A percentile compares a stretch with the other conserved stretches of the same genome.
Conservation (phyloP, 2,329 filamentous ascomycete genomes). For the Ciborinia camelliae region DNA sequence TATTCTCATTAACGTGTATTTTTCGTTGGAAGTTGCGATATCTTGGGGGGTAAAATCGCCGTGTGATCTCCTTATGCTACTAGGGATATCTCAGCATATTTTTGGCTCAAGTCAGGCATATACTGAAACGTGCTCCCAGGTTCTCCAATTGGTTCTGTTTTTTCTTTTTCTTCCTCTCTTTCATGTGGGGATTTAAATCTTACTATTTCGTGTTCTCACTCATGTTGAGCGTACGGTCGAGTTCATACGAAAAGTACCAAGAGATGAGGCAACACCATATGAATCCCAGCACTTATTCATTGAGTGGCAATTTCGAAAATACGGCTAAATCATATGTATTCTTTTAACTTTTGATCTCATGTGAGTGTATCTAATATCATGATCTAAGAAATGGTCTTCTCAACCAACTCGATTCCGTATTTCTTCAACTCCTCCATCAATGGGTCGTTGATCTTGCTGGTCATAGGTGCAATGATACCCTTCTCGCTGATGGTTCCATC, state of each 20-base stretch:
- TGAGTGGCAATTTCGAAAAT: not conserved
- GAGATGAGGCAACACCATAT: not conserved
- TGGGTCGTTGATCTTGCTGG: conserved; percentile 64
- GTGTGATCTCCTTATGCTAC: not conserved
- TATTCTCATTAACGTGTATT: no score
- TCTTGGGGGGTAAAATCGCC: not conserved
- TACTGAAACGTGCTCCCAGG: not conserved
- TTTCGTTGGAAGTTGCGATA: not conserved
- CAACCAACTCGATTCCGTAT: conserved; percentile 69
- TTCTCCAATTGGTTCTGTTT: not conserved
- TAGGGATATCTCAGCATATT: not conserved
- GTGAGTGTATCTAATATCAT: not conserved
- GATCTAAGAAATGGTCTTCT: conserved; percentile 54
- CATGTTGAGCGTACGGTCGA: not conserved
- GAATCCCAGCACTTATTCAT: not conserved
- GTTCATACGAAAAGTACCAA: not conserved
- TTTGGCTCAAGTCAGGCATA: not conserved
- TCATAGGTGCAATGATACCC: conserved; percentile 76
- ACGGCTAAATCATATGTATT: not conserved
- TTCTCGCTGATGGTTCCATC: conserved; percentile 69
- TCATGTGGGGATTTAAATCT: not conserved
- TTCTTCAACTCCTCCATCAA: conserved; percentile 75
- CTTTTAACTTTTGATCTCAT: conserved; percentile 3
- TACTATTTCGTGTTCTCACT: not conserved
- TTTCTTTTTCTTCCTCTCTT: not conserved